A percentile compares a stretch with the other conserved stretches of the same genome.
Evolutionary conservation across 139 green algal genomes (phyloP).

Genomic region (Chlamydomonas incerta): DNA sequence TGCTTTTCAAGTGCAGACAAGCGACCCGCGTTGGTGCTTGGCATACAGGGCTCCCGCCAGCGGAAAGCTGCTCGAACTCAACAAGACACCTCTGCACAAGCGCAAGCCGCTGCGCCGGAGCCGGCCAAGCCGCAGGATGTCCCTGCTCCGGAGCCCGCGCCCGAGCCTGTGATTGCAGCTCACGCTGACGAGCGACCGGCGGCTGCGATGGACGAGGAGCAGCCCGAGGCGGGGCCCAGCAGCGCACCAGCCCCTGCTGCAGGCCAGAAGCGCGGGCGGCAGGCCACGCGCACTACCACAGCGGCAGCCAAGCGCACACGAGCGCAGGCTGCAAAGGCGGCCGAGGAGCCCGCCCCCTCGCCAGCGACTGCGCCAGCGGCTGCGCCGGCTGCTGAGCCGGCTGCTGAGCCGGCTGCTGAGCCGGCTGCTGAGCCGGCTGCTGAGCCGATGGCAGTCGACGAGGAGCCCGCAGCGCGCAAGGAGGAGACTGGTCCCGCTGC

Average conservation of each 20-base stretch:
- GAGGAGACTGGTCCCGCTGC: too few species aligned
- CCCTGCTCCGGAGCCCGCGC: neutral
- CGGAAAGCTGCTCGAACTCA: neutral
- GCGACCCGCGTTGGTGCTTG: too few species aligned
- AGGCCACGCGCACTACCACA: neutral
- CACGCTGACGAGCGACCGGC: neutral
- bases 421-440: too few species aligned
- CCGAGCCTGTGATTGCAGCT: too few species aligned
- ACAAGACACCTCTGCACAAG: neutral
- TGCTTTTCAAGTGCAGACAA: too few species aligned
- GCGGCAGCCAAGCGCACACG: slow-evolving; percentile 22
- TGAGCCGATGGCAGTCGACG: too few species aligned
- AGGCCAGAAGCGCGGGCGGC: slow-evolving; percentile 4
- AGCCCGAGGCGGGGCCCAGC: neutral
- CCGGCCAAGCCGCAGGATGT: neutral
- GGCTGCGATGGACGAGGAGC: neutral
- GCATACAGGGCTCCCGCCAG: too few species aligned
- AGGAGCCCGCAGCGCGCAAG: too few species aligned
- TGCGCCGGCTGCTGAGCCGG: neutral
- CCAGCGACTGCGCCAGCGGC: neutral
- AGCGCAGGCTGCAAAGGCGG: neutral
- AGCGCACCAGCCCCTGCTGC: neutral
- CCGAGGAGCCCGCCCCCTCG: neutral
- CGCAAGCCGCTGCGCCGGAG: neutral
- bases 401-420: neutral